Base-by-base conservation (phyloP, 371 early-diverging fungal genomes). In the Lichtheimia hyalospora region DNA sequence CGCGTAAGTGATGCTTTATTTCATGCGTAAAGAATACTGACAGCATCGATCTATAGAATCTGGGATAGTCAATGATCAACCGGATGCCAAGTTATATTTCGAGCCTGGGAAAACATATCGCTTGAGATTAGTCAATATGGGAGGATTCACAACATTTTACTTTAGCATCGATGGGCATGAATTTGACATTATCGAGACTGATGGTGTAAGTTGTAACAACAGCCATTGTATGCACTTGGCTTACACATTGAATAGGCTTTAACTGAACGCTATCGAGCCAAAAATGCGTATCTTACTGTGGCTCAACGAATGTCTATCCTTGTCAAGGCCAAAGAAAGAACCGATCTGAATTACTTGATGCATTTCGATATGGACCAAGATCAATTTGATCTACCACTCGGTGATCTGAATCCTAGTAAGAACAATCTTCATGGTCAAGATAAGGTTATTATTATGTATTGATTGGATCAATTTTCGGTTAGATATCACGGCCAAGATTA, bases 121-220 rank as follows among this genome's bases (percentile, higher is more conserved):
- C 13, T 51, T 75, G 21, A 70, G 73, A 3, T n/a, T 75, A 21
- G 77, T 93, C 61, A 87, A 86, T 54, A 84, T 87, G 77, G 78
- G 84, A 21, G 82, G 85, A n/a, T 69, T 89, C 42, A 82, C 87
- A 42, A 75, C 80, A 52, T 92, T 84, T 74, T 73, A 74, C 57
- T 75, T 92, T 62, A 71, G 80, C 58, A 83, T 93, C 43, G 91
- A 87, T 60, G 87, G 79, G 42, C 94, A 93, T 66, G 79, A 85
- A 48, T 73, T 93, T 74, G 67, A 82, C 53, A 75, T 93, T 23
- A 89, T 93, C 63, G 94, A 92, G 69, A 79, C 85, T 14, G 94
- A 93, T 54, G 94, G 94, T 40, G 75, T 66, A 61, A 60, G 65
- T 65, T 6, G 8, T 39, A 0, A 34, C 10, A 10, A 8, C 34